A percentile compares a stretch with the other conserved stretches of the same genome.
Conservation (phyloP, 371 early-diverging fungal genomes). For the Actinomortierella wolfii region DNA sequence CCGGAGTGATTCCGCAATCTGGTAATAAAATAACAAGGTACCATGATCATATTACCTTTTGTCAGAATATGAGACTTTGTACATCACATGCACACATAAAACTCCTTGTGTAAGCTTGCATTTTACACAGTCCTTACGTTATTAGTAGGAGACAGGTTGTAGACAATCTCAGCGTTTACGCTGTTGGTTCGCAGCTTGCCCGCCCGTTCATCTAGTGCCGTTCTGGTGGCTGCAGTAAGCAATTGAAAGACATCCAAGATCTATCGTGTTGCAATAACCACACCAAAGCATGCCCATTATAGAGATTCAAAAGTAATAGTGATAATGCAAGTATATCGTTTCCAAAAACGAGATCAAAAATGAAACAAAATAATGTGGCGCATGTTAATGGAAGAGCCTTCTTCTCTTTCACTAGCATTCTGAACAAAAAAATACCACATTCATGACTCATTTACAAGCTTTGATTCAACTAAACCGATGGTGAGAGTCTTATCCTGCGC, state of each 20-base stretch:
- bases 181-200: slow-evolving; percentile 59
- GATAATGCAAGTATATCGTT: too few species aligned
- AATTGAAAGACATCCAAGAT: slow-evolving; percentile 55
- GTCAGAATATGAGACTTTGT: neutral
- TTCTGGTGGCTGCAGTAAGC: slow-evolving; percentile 55
- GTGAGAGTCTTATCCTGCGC: slow-evolving; percentile 54
- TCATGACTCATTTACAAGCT: slow-evolving; percentile 53
- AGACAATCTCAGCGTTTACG: slow-evolving; percentile 62
- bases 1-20: slow-evolving; percentile 59
- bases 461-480: slow-evolving; percentile 58
- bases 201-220: slow-evolving; percentile 52
- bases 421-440: too few species aligned
- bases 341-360: neutral
- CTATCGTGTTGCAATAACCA: too few species aligned
- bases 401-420: too few species aligned
- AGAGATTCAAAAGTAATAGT: too few species aligned
- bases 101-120: too few species aligned
- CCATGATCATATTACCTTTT: neutral
- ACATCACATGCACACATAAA: too few species aligned
- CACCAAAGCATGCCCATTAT: too few species aligned
- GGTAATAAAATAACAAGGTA: neutral
- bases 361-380: neutral
- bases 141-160: slow-evolving; percentile 56
- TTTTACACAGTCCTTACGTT: slow-evolving; percentile 59
- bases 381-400: neutral